A percentile compares a stretch with the other conserved stretches of the same genome.
Evolutionary conservation across 805 yeast species (phyloP).

Genomic region (Kluyveromyces lactis): DNA sequence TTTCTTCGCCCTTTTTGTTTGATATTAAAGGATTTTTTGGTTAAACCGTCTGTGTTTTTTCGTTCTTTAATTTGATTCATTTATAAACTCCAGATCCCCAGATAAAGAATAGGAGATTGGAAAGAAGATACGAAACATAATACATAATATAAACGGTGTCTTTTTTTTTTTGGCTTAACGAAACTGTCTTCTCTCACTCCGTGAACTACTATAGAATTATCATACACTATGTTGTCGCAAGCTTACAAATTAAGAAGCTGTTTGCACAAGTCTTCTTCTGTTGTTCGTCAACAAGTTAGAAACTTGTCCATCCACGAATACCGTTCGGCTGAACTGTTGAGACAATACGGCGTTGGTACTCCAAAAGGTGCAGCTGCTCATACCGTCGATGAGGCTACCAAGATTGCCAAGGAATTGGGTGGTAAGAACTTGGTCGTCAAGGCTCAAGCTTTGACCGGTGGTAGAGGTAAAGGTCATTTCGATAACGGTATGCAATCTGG

Average conservation of each 20-base stretch:
- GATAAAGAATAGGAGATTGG: too few species aligned
- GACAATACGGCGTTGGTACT: slow-evolving; percentile 77
- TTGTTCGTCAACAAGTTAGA: slow-evolving; percentile 36
- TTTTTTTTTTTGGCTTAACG: too few species aligned
- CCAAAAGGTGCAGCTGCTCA: slow-evolving; percentile 90
- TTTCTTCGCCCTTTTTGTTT: too few species aligned
- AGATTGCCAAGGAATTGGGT: slow-evolving; percentile 63
- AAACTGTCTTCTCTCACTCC: too few species aligned
- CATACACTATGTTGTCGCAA: slow-evolving; percentile 3
- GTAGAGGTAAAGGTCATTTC: slow-evolving; percentile 98
- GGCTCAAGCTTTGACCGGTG: slow-evolving; percentile 99
- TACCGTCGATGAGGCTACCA: slow-evolving; percentile 80
- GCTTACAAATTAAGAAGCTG: slow-evolving; percentile 1
- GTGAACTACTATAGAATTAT: too few species aligned
- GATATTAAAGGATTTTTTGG: too few species aligned
- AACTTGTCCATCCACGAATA: slow-evolving; percentile 87
- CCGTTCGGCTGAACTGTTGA: slow-evolving; percentile 85
- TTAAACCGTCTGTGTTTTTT: too few species aligned
- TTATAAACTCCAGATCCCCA: too few species aligned
- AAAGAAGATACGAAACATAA: too few species aligned
- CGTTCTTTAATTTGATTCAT: too few species aligned
- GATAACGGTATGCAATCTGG: slow-evolving; percentile 96
- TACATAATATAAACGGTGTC: too few species aligned
- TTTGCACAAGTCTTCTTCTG: not conserved
- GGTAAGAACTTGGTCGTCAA: slow-evolving; percentile 79